Evolutionary conservation across 352 stramenopile species (phyloP), one percentile per base, ranked within the genome.

Genomic region (Pythium coloratum): DNA sequence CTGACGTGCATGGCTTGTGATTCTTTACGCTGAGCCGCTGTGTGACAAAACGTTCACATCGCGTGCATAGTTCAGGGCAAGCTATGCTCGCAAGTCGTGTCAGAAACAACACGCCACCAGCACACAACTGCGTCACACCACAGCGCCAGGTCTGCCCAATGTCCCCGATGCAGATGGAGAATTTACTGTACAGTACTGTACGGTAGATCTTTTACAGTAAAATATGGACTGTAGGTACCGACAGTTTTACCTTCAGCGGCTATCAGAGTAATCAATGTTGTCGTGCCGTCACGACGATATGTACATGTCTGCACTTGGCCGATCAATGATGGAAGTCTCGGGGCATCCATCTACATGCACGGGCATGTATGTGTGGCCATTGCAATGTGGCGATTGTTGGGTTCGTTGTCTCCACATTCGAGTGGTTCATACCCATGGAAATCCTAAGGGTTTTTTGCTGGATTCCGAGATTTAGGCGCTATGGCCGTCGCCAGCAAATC

Each of bases 1-100:
- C 46, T 53, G 46, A 53, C 46, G 46, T 53, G 46, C 46, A 53
- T 32, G 44, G 46, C 46, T 28, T 53, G 46, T 53, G 46, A 53
- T 30, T 30, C 10, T 53, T 53, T 53, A 32, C 46, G 3, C 20
- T 10, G 46, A 7, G 8, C 46, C 3, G 20, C 4, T 30, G 46
- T 53, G 46, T 53, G 46, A 53, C 46, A 53, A 32, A 53, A 53
- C 20, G 46, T 30, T 53, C 46, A 53, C 46, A 13, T 32, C 4
- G 4, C 20, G 46, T 53, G 20, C 46, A 53, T 24, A 53, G n/a
- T 20, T 2, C 28, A 18, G 9, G 7, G 44, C 44, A 28, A 51
- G 16, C 26, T 40, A 14, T 26, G 44, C 8, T 28, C 46, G 7
- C 46, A 53, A 53, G 20, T 14, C n/a, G 46, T 32, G 20, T 24